These are phyloP conservation scores for Amanita inopinata DNA, from an alignment of 768 basidiomycete species.

Conservation along the genomic window DNA sequence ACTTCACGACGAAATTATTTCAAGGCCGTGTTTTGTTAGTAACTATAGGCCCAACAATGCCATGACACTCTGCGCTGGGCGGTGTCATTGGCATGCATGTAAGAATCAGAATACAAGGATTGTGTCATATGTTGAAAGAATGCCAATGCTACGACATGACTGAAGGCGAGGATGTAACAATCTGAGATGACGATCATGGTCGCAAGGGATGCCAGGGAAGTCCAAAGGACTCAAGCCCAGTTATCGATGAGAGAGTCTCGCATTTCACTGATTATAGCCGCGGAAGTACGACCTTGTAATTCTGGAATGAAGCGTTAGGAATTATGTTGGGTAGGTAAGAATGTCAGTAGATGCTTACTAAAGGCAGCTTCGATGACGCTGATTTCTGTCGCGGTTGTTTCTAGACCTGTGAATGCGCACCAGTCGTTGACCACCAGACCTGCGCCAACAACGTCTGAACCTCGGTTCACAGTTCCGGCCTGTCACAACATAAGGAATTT, in stretches of 20 bases:
- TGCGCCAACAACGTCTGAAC: slow-evolving; percentile 95
- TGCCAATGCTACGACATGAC: no score
- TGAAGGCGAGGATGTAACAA: background rate
- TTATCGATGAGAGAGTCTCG: slow-evolving; percentile 85
- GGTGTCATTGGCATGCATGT: no score
- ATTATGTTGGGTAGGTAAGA: slow-evolving; percentile 2
- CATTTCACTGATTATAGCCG: slow-evolving; percentile 86
- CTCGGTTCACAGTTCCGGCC: slow-evolving; percentile 98
- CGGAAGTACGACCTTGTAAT: slow-evolving; percentile 75
- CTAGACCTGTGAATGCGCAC: slow-evolving; percentile 98
- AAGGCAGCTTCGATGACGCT: slow-evolving; percentile 97
- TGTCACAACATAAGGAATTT: slow-evolving; percentile 18
- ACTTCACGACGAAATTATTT: no score
- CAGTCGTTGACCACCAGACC: slow-evolving; percentile 98
- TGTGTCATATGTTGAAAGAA: no score
- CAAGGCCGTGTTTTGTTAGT: no score
- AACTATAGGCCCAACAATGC: no score
- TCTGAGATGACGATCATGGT: background rate
- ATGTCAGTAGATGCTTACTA: slow-evolving; percentile 46
- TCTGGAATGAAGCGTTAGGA: slow-evolving; percentile 31
- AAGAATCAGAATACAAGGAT: no score
- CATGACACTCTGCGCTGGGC: no score
- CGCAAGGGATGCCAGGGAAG: background rate
- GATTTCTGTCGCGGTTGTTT: slow-evolving; percentile 99
- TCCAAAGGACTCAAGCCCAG: slow-evolving; percentile 50